Conservation (phyloP, 306 rosid species). For the Cyclanthera cordifolia region DNA sequence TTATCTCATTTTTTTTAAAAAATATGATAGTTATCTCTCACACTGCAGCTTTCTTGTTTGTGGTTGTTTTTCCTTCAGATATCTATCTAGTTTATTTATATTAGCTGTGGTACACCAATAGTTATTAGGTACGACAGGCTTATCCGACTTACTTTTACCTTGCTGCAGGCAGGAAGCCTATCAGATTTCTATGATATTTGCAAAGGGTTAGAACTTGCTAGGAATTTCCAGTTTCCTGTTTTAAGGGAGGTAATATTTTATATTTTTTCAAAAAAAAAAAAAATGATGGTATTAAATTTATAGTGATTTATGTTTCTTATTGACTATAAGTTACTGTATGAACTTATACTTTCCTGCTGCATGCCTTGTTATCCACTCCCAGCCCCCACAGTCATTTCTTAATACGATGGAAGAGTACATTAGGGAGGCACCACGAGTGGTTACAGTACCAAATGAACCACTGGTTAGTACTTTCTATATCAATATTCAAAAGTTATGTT, state of each 20-base stretch:
- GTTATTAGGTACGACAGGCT: constrained; percentile 7
- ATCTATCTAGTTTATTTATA: not conserved
- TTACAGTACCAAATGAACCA: constrained; percentile 68
- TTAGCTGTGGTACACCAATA: not conserved
- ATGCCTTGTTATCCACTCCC: constrained; percentile 19
- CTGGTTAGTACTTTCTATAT: constrained; percentile 44
- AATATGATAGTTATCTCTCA: not conserved
- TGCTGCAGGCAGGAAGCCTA: constrained; percentile 64
- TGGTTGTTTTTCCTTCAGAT: not conserved
- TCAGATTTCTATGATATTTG: constrained; percentile 89
- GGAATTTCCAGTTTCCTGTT: constrained; percentile 95
- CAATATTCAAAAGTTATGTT: not conserved
- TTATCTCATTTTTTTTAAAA: not conserved
- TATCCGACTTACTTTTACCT: constrained; percentile 6
- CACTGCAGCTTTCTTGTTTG: not conserved
- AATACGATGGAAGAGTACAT: constrained; percentile 93
- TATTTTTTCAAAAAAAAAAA: too few relatives aligned
- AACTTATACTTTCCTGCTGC: constrained; percentile 2
- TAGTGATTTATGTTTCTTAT: constrained; percentile 7
- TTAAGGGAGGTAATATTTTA: constrained; percentile 89
- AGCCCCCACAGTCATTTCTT: constrained; percentile 98
- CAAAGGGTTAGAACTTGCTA: constrained; percentile 90
- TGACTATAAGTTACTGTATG: constrained; percentile 7
- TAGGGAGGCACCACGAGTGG: constrained; percentile 81
- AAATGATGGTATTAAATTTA: constrained; percentile 8